Evolutionary conservation across 1,284 basidiomycete genomes (phyloP).

Genomic region (Trametes pubescens): DNA sequence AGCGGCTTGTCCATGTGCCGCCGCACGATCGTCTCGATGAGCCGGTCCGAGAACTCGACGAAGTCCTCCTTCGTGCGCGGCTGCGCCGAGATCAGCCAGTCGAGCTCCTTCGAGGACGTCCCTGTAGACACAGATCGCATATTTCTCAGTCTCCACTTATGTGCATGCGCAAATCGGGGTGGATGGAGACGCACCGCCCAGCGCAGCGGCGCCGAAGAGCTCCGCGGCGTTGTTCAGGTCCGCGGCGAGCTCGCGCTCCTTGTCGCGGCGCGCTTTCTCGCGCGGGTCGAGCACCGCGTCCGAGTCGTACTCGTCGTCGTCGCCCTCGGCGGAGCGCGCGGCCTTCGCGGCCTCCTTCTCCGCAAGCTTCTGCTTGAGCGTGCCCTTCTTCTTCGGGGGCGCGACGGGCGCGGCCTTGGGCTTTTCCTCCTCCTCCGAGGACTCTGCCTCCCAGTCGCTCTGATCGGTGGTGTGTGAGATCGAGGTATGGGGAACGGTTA

Average conservation of each 20-base stretch:
- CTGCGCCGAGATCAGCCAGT: slow-evolving; percentile 73
- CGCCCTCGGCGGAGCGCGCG: slow-evolving; percentile 48
- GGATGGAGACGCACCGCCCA: slow-evolving; percentile 60
- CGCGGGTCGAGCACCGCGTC: slow-evolving; percentile 84
- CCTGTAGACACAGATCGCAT: slow-evolving; percentile 47
- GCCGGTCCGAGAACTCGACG: slow-evolving; percentile 69
- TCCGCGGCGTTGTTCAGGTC: slow-evolving; percentile 87
- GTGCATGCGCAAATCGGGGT: too few relatives aligned
- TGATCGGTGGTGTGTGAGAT: slow-evolving; percentile 44
- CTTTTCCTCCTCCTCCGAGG: slow-evolving; percentile 68
- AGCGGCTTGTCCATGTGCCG: slow-evolving; percentile 83
- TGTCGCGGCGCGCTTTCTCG: slow-evolving; percentile 78
- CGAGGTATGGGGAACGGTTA: too few relatives aligned
- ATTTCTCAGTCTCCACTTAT: too few relatives aligned
- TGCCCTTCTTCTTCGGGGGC: slow-evolving; percentile 89
- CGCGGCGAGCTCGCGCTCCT: slow-evolving; percentile 82
- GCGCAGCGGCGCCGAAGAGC: slow-evolving; percentile 75
- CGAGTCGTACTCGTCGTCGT: slow-evolving; percentile 67
- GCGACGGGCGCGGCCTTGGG: slow-evolving; percentile 55
- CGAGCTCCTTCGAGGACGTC: slow-evolving; percentile 72
- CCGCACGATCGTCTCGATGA: slow-evolving; percentile 79
- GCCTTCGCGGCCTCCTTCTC: slow-evolving; percentile 84
- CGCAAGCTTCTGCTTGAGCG: slow-evolving; percentile 87
- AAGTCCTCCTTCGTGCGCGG: slow-evolving; percentile 91
- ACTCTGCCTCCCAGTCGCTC: slow-evolving; percentile 95